Evolutionary conservation across 176 grass and related monocot species (phyloP), one percentile per base, ranked within the genome.

Genomic region (Alloteropsis semialata): DNA sequence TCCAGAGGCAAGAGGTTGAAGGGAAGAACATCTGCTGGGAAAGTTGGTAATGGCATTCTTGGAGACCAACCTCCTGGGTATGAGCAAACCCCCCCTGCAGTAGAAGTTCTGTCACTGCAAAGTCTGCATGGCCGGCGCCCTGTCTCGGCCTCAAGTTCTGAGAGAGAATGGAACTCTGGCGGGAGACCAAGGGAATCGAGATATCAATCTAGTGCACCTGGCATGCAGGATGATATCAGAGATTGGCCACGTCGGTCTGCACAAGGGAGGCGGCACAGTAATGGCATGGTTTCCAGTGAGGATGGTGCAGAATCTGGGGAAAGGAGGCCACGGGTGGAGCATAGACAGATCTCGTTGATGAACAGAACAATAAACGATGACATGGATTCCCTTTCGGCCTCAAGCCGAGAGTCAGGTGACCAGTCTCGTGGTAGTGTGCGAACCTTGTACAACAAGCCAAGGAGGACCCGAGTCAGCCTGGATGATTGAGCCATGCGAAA

Each of bases 301-400:
- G 67, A 83, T 42, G 80, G 73, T 9, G 27, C 22, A 0, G 84
- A 87, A 33, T 79, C 67, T 42, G 17, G 53, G 66, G 84, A 68
- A 36, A 74, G 84, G 84, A 86, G 80, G 29, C 66, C 64, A 14
- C 32, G 67, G 17, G 78, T 69, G 79, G 84, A 90, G 80, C 84
- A 90, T 30, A 74, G 80, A 10, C 88, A 90, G 59, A 67, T 90
- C 34, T 65, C 25, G 27, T 50, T 83, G 67, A 87, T 86, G 72
- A 86, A 90, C 58, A 66, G 80, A 45, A 90, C 80, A 3, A 86
- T 90, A n/a, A 87, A 43, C 0, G 74, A 83, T 49, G 88, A 79
- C 10, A 75, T 44, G 49, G 74, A 74, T 9, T 61, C 84, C 3
- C 32, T 68, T 32, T 79, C 59, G 16, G 2, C 51, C 33, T 18